These are phyloP conservation scores for Nakaseomyces uthaithaninus DNA, from an alignment of 1,139 yeast species.

Conservation along the genomic window DNA sequence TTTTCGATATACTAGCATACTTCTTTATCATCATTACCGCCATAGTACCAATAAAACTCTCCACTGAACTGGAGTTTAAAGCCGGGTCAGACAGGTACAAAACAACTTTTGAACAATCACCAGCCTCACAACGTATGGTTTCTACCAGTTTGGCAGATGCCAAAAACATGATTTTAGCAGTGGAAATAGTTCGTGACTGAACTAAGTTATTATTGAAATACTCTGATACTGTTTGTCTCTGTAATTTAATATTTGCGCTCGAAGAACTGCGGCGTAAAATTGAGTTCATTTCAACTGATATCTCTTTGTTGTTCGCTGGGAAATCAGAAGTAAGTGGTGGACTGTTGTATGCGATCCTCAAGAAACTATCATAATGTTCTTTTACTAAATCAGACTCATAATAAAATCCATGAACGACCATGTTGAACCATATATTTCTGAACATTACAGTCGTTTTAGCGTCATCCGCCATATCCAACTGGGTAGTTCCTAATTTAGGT, in stretches of 20 bases:
- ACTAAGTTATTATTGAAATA: slow-evolving; percentile 31
- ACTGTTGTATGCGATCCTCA: slow-evolving; percentile 72
- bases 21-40: slow-evolving; percentile 53
- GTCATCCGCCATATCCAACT: slow-evolving; percentile 34
- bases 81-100: slow-evolving; percentile 84
- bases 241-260: slow-evolving; percentile 70
- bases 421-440: slow-evolving; percentile 88
- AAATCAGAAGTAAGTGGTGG: slow-evolving; percentile 90
- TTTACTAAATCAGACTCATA: slow-evolving; percentile 49
- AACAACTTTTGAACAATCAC: slow-evolving; percentile 69
- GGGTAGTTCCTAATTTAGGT: slow-evolving; percentile 46
- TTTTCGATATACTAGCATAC: slow-evolving; percentile 38
- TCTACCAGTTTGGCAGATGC: slow-evolving; percentile 79
- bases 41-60: slow-evolving; percentile 58
- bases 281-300: slow-evolving; percentile 85
- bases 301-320: slow-evolving; percentile 81
- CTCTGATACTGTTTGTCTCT: slow-evolving; percentile 45
- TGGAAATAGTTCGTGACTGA: slow-evolving; percentile 42
- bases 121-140: slow-evolving; percentile 65
- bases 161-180: slow-evolving; percentile 79
- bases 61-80: slow-evolving; percentile 51
- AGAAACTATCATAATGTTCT: slow-evolving; percentile 42
- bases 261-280: slow-evolving; percentile 87
- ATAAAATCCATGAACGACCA: slow-evolving; percentile 85
- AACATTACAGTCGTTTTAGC: slow-evolving; percentile 40